Percentiles rank a stretch among this genome's conserved stretches.
Evolutionary conservation across 2,329 filamentous ascomycete species (phyloP).

Genomic region (Aspergillus unguis): DNA sequence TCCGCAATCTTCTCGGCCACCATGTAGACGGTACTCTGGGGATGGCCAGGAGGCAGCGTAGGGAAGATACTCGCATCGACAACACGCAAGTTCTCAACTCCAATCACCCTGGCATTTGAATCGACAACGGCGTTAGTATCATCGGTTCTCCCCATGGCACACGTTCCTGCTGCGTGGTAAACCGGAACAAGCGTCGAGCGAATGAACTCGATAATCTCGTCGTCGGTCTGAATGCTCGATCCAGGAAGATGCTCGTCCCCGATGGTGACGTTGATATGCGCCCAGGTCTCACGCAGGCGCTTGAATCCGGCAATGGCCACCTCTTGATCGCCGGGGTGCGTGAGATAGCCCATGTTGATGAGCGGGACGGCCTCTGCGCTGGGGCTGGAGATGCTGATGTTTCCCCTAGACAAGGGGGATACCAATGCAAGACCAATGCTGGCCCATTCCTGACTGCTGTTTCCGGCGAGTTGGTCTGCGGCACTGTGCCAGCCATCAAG

Average conservation of each 20-base stretch:
- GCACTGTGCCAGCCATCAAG: neutral
- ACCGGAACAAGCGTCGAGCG: constrained; percentile 28
- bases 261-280: constrained; percentile 29
- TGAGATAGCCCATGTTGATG: neutral
- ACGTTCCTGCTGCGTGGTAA: constrained; percentile 31
- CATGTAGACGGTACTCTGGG: constrained; percentile 42
- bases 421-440: neutral
- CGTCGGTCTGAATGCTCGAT: constrained; percentile 38
- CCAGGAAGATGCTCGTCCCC: constrained; percentile 42
- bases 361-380: neutral
- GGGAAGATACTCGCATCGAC: constrained; percentile 40
- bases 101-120: constrained; percentile 29
- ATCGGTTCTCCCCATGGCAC: constrained; percentile 29
- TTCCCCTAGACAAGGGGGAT: neutral
- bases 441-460: neutral
- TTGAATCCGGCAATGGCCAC: constrained; percentile 45
- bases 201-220: constrained; percentile 41
- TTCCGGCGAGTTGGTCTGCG: neutral
- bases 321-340: constrained; percentile 39
- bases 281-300: constrained; percentile 38
- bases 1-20: constrained; percentile 45
- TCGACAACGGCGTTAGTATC: constrained; percentile 35
- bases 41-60: constrained; percentile 41
- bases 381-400: neutral
- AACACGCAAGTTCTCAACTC: constrained; percentile 32